Base-by-base conservation (phyloP, 164 flowering plant species). In the Pachysandra terminalis region DNA sequence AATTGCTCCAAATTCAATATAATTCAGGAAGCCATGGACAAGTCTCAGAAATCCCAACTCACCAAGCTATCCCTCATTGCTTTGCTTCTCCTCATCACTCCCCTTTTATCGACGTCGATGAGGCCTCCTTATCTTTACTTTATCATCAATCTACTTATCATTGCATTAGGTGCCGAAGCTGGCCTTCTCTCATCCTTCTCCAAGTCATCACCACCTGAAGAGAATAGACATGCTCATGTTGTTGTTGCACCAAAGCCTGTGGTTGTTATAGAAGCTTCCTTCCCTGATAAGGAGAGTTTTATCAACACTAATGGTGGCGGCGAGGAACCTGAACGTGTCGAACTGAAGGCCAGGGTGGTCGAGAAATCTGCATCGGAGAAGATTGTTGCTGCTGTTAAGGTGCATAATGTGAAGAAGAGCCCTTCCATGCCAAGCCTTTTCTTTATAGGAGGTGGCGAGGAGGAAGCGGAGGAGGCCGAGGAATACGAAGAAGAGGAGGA, bases 341-440 rank as follows among this genome's bases (percentile, higher is more conserved):
- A 52, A 32, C 71, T 26, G 25, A 66, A 71, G 53, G 22, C 48
- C 14, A 73, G 45, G 64, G 68, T 17, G 37, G 68, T 79, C 12
- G 82, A 70, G 67, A 82, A 77, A 59, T 73, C 81, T 0, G 62
- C 60, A 0, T 71, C 82, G 0, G 82, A 73, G 78, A 81, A 83
- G 67, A 69, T 73, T 19, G 59, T 35, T 35, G 25, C 55, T 15
- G 41, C 26, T 57, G 61, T 54, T 21, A 72, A 70, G 65, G 79
- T 67, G 58, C 68, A 72, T 9, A 71, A 26, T 60, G 73, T 86
- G 64, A 86, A 74, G 71, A 88, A 81, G 69, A 80, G 83, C 68
- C 84, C 88, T 12, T 90, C 92, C 16, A 81, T 26, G 58, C 92
- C 93, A 2, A 86, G 90, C 71, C 71, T 90, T 60, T 85, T 87